A percentile compares a stretch with the other conserved stretches of the same genome.
phyloP scores from a whole-genome alignment of 108 stramenopile species.

The Skeletonema tropicum region DNA sequence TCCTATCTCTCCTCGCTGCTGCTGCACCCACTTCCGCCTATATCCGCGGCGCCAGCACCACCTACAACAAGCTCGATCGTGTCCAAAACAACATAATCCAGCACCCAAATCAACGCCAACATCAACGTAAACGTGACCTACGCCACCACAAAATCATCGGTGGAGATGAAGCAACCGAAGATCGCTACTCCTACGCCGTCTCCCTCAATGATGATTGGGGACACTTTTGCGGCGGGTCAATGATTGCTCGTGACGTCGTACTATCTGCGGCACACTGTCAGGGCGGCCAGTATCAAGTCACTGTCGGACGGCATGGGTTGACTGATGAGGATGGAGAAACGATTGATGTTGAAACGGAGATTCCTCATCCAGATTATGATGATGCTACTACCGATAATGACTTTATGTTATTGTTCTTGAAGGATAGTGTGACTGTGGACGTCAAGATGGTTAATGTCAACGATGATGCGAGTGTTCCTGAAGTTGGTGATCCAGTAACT shows the following conservation, averaged over 20 bases:
- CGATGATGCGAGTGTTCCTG: conserved; percentile 32
- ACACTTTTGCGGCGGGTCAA: conserved; percentile 41
- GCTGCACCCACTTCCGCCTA: background rate
- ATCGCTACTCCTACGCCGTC: conserved; percentile 29
- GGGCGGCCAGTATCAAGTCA: no score
- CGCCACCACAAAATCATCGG: conserved; percentile 33
- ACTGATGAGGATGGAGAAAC: no score
- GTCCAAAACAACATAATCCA: background rate
- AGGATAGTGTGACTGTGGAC: no score
- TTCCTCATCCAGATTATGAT: no score
- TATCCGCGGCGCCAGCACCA: background rate
- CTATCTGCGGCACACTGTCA: no score
- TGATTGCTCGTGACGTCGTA: no score
- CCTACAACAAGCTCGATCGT: conserved; percentile 1
- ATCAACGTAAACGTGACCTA: background rate
- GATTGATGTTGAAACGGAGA: no score
- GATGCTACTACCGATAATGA: conserved; percentile 15
- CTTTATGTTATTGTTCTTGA: conserved; percentile 29
- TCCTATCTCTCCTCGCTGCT: background rate
- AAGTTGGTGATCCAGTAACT: conserved; percentile 32
- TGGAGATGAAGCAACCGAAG: conserved; percentile 22
- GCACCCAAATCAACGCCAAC: background rate
- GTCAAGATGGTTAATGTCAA: conserved; percentile 40
- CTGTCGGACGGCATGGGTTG: no score
- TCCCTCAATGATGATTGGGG: conserved; percentile 14